Conservation (phyloP, 2,329 filamentous ascomycete species). For the Ascochyta fabae region DNA sequence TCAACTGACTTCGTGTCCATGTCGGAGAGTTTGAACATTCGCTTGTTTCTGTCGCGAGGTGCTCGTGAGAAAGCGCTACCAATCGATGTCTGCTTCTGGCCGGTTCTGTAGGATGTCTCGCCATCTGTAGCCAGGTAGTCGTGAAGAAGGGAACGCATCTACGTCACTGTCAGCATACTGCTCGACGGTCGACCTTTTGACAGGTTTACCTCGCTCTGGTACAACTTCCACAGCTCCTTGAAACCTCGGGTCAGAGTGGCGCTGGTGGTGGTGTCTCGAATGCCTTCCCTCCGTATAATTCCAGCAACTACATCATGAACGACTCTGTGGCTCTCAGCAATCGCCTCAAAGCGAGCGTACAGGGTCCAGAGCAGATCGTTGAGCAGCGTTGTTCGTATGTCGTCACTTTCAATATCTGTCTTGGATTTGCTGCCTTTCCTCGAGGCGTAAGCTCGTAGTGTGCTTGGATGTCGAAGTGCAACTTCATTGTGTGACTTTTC, state of each 20-base stretch:
- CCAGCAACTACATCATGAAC: conserved; percentile 91
- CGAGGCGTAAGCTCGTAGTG: conserved; percentile 61
- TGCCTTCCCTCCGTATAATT: conserved; percentile 81
- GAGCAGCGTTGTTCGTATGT: conserved; percentile 82
- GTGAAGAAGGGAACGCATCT: conserved; percentile 87
- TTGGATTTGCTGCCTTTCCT: conserved; percentile 68
- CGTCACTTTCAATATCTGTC: conserved; percentile 65
- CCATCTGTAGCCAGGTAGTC: conserved; percentile 95
- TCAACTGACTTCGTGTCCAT: conserved; percentile 80
- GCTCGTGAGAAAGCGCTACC: conserved; percentile 62
- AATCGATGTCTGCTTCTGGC: conserved; percentile 56
- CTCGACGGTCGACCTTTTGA: no score
- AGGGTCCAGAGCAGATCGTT: conserved; percentile 90
- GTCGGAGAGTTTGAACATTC: conserved; percentile 86
- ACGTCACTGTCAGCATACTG: conserved; percentile 6
- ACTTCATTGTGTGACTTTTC: conserved; percentile 95
- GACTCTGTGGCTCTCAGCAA: conserved; percentile 92
- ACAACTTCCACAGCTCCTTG: conserved; percentile 95
- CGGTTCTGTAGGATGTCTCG: conserved; percentile 67
- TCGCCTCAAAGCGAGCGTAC: conserved; percentile 96
- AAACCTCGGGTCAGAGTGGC: conserved; percentile 83
- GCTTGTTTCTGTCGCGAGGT: conserved; percentile 57
- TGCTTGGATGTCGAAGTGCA: conserved; percentile 88
- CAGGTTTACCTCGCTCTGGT: conserved; percentile 78
- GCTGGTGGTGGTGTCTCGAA: conserved; percentile 56